These are phyloP conservation scores for Endotrypanum monterogeii DNA, from an alignment of 208 protist species.

Conservation along the genomic window DNA sequence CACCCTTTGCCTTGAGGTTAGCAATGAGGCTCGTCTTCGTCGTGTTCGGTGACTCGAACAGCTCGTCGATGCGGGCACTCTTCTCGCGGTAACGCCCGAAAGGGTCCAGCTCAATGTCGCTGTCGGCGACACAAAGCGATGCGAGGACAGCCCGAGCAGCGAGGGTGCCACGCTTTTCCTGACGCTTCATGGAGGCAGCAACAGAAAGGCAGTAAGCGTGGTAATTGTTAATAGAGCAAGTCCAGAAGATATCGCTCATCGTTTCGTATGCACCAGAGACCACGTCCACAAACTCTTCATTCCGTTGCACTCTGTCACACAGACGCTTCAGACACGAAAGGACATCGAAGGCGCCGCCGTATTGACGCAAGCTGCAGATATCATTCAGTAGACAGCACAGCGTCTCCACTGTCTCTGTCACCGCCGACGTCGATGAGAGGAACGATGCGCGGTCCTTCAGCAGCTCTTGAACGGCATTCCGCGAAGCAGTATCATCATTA, in stretches of 20 bases:
- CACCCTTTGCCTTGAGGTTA: conserved; percentile 32
- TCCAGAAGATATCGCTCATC: conserved; percentile 75
- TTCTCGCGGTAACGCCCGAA: conserved; percentile 52
- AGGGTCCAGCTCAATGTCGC: conserved; percentile 47
- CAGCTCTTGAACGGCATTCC: conserved; percentile 33
- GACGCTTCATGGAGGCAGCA: conserved; percentile 44
- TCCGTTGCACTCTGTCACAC: conserved; percentile 45
- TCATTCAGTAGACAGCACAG: conserved; percentile 59
- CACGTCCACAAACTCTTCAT: conserved; percentile 27
- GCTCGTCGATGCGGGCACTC: conserved; percentile 50
- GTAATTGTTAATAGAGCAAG: conserved; percentile 59
- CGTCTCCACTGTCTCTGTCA: conserved; percentile 49
- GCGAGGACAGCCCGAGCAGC: conserved; percentile 68
- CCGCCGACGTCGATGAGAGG: conserved; percentile 37
- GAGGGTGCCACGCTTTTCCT: conserved; percentile 29
- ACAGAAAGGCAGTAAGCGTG: conserved; percentile 71
- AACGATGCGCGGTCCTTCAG: conserved; percentile 60
- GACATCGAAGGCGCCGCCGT: conserved; percentile 49
- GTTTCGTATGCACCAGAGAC: conserved; percentile 50
- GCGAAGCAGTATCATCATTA: conserved; percentile 21
- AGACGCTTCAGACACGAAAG: conserved; percentile 66
- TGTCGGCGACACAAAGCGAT: conserved; percentile 56
- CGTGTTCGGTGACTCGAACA: conserved; percentile 54
- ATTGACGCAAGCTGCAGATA: conserved; percentile 48
- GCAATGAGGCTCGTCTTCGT: conserved; percentile 36